Evolutionary conservation across 1,284 basidiomycete genomes (phyloP), one percentile per base, ranked within the genome.

Genomic region (Rhizopogon parksii): DNA sequence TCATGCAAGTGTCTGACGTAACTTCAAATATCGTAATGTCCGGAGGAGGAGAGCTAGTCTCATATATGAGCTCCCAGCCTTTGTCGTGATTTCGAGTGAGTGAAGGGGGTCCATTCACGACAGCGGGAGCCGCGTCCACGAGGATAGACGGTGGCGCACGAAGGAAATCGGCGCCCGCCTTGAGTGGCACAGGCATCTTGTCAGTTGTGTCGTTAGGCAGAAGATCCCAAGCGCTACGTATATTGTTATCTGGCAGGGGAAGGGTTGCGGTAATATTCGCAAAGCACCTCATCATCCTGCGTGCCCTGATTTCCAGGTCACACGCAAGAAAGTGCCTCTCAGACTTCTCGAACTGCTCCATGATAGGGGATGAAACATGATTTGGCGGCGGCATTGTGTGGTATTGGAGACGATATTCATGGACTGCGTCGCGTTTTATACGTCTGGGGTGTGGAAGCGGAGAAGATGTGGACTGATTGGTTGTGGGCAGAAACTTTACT

Each of bases 61-160:
- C 32, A 6, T 53, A 45, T 21, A 52, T 30, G 19, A 40, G 14
- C 12, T 38, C 36, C 50, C 54, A 51, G 34, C 9, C n/a, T 14
- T 53, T 48, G 12, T 38, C 15, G 34, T 40, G 38, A 14, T 34
- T 19, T 30, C n/a, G 48, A 11, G 40, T 40, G 11, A 17, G 17
- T 21, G 46, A 24, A 15, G 43, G 50, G 4, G 38, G 32, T 21
- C 50, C 40, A 12, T 47, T 48, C 12, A 40, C 36, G 0, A 39
- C 14, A n/a, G 51, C 48, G 9, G 49, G 53, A 8, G 32, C 15
- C 4, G 34, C 2, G 25, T n/a, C 36, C 1, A 49, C 51, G 38
- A 62, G 60, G 11, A 57, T 66, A 11, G 58, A 51, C 7, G 60
- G 62, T 36, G 65, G 60, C 8, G 52, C 52, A 19, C 25, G 49